These are phyloP conservation scores for Mycena maculata DNA, from an alignment of 768 basidiomycete genomes.

Conservation along the genomic window DNA sequence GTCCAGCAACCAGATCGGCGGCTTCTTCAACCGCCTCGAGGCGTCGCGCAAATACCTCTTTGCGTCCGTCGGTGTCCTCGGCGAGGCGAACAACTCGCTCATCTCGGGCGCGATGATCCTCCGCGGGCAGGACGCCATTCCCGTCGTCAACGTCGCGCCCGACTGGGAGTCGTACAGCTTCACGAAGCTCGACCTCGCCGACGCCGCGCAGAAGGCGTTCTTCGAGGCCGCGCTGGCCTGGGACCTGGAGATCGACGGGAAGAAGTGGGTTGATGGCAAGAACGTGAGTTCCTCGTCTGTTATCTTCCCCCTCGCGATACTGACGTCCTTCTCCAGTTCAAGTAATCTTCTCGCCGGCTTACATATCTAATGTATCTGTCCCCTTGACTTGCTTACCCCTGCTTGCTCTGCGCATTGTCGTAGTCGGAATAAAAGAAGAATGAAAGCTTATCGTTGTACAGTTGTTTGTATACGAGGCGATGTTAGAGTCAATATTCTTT, in stretches of 20 bases:
- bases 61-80: slow-evolving; percentile 92
- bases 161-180: slow-evolving; percentile 93
- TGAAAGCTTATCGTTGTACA: slow-evolving; percentile 17
- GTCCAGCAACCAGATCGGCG: slow-evolving; percentile 93
- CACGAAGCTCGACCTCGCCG: slow-evolving; percentile 79
- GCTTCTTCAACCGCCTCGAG: slow-evolving; percentile 98
- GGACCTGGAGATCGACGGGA: slow-evolving; percentile 91
- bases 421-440: slow-evolving; percentile 20
- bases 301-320: neutral
- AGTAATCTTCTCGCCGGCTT: slow-evolving; percentile 39
- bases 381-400: slow-evolving; percentile 30
- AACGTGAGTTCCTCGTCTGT: slow-evolving; percentile 68
- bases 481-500: slow-evolving; percentile 4
- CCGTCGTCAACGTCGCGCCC: slow-evolving; percentile 84
- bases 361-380: neutral
- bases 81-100: slow-evolving; percentile 78
- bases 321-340: slow-evolving; percentile 44
- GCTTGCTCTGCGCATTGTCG: slow-evolving; percentile 21
- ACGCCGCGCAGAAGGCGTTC: slow-evolving; percentile 84
- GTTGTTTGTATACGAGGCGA: slow-evolving; percentile 25
- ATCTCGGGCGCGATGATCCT: slow-evolving; percentile 87
- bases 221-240: slow-evolving; percentile 94
- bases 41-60: slow-evolving; percentile 97
- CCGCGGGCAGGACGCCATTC: slow-evolving; percentile 80
- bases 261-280: slow-evolving; percentile 93